These are phyloP conservation scores for Wickerhamomyces sp. DNA, from an alignment of 1,139 yeast genomes.

Conservation along the genomic window DNA sequence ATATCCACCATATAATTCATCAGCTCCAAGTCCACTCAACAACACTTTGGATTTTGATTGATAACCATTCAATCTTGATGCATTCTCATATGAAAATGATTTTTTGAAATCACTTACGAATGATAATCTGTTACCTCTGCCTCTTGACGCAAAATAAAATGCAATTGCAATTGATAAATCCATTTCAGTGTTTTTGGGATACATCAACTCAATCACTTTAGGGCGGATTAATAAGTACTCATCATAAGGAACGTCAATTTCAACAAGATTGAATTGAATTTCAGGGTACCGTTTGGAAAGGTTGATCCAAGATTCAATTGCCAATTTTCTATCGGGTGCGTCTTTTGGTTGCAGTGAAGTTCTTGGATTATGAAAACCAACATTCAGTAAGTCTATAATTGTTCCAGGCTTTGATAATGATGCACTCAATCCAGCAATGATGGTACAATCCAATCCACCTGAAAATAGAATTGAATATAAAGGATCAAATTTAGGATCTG, in stretches of 20 bases:
- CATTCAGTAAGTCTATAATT: constrained; percentile 75
- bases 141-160: constrained; percentile 82
- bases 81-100: constrained; percentile 6
- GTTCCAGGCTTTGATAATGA: constrained; percentile 22
- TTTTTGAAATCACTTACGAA: constrained; percentile 11
- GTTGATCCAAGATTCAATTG: constrained; percentile 54
- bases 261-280: constrained; percentile 45
- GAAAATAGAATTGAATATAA: constrained; percentile 69
- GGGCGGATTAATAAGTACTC: constrained; percentile 51
- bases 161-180: constrained; percentile 93
- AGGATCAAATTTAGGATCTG: constrained; percentile 19
- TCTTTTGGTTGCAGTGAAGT: constrained; percentile 51
- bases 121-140: constrained; percentile 33
- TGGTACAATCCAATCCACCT: constrained; percentile 92
- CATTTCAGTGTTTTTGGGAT: constrained; percentile 88
- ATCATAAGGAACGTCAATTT: constrained; percentile 66
- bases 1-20: constrained; percentile 92
- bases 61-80: constrained; percentile 26
- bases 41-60: constrained; percentile 60
- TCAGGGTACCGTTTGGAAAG: constrained; percentile 38
- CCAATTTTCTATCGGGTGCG: constrained; percentile 82
- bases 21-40: constrained; percentile 96
- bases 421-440: constrained; percentile 50
- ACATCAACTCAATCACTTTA: constrained; percentile 61
- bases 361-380: constrained; percentile 91